These are phyloP conservation scores for Entophlyctis luteolus DNA, from an alignment of 192 early-diverging fungal species.

Conservation along the genomic window DNA sequence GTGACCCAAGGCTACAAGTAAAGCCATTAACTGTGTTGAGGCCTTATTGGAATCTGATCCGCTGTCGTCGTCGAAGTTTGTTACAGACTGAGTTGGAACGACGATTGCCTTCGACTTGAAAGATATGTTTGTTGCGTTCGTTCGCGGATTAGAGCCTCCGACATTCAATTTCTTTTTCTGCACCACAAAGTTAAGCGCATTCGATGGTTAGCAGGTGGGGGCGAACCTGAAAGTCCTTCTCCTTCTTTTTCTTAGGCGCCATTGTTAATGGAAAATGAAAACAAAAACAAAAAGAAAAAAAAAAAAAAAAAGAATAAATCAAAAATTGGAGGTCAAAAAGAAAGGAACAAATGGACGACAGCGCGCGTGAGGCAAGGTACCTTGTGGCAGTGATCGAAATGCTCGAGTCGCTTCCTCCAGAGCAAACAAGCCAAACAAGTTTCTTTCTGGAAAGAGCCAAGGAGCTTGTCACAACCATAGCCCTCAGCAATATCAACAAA, in stretches of 20 bases:
- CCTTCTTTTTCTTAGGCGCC: conserved; percentile 14
- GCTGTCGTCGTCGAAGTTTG: neutral
- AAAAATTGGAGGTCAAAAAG: neutral
- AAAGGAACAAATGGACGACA: neutral
- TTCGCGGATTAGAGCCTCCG: neutral
- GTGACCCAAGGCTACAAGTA: neutral
- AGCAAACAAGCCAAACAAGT: neutral
- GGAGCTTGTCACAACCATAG: conserved; percentile 6
- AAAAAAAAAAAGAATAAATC: conserved; percentile 2
- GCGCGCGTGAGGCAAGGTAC: neutral
- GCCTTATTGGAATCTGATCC: neutral
- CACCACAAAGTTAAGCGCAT: neutral
- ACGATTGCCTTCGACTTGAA: conserved; percentile 16
- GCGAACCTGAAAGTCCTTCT: conserved; percentile 10
- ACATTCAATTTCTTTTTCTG: conserved; percentile 19
- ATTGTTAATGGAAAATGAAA: neutral
- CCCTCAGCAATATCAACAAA: conserved; percentile 14
- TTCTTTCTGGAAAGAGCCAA: neutral
- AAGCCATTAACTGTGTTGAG: neutral
- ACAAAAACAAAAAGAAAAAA: neutral
- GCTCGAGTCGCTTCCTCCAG: conserved; percentile 2
- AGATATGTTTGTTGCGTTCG: conserved; percentile 8
- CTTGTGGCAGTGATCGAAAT: neutral
- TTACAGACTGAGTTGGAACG: conserved; percentile 9
- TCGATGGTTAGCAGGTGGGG: neutral